phyloP scores from a whole-genome alignment of 2,329 filamentous ascomycete species.

The Corniculantispora saksenae region DNA sequence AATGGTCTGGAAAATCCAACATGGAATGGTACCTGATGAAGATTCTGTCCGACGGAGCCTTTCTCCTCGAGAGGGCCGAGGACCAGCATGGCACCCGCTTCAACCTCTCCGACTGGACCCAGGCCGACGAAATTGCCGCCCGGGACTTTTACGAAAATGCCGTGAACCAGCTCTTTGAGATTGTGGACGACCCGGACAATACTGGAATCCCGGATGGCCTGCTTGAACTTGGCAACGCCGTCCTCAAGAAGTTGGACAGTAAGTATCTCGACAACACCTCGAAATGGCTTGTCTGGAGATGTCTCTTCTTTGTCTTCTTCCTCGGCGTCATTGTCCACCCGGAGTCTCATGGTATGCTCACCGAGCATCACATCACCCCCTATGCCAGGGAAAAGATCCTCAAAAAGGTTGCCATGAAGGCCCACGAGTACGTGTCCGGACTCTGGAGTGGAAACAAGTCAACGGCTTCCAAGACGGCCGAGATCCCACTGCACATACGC shows the following conservation, averaged over 20 bases:
- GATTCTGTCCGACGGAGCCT: constrained; percentile 88
- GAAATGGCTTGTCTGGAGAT: constrained; percentile 83
- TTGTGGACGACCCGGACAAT: constrained; percentile 80
- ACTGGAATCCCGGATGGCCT: constrained; percentile 86
- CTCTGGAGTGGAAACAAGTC: constrained; percentile 70
- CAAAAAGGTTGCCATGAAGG: constrained; percentile 77
- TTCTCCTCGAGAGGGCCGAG: constrained; percentile 82
- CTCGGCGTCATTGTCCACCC: constrained; percentile 83
- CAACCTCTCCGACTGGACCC: constrained; percentile 71
- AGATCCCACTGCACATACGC: constrained; percentile 62
- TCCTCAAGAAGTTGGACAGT: constrained; percentile 73
- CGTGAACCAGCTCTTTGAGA: constrained; percentile 77
- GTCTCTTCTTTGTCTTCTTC: constrained; percentile 88
- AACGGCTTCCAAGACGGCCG: constrained; percentile 48
- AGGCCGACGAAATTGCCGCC: constrained; percentile 77
- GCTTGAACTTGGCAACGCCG: constrained; percentile 80
- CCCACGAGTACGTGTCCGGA: constrained; percentile 77
- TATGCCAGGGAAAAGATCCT: constrained; percentile 82
- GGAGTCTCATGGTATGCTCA: constrained; percentile 77
- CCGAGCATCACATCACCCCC: constrained; percentile 89
- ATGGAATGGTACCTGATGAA: constrained; percentile 96
- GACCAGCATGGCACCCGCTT: constrained; percentile 72
- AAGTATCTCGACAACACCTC: constrained; percentile 74
- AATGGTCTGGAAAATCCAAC: constrained; percentile 86
- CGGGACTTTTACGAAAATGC: constrained; percentile 88